Conservation (phyloP, 2,329 filamentous ascomycete species). For the Fusarium compactum region DNA sequence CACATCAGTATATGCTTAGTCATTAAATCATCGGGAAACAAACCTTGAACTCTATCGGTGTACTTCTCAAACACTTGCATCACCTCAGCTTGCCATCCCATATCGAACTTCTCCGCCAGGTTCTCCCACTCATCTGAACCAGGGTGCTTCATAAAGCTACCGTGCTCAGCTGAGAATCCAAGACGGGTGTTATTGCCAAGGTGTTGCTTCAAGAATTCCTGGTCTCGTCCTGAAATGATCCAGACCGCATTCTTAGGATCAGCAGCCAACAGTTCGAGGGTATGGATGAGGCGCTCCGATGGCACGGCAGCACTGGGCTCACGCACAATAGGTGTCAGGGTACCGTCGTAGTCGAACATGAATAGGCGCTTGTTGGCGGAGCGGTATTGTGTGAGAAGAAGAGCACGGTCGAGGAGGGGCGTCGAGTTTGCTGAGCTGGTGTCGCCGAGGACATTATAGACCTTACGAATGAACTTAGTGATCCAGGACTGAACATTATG, state of each 20-base stretch:
- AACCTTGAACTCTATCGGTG: constrained; percentile 86
- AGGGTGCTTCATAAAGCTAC: constrained; percentile 91
- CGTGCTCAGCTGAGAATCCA: constrained; percentile 97
- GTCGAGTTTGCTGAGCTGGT: constrained; percentile 82
- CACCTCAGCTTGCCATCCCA: constrained; percentile 92
- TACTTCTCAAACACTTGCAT: constrained; percentile 87
- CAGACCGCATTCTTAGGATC: constrained; percentile 91
- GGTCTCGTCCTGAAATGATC: constrained; percentile 97
- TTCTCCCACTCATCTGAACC: constrained; percentile 86
- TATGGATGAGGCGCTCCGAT: constrained; percentile 83
- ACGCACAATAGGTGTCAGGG: constrained; percentile 92
- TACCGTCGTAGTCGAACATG: constrained; percentile 99
- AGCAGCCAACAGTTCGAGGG: constrained; percentile 80
- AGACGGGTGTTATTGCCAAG: constrained; percentile 90
- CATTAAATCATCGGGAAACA: constrained; percentile 45
- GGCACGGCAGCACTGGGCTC: constrained; percentile 92
- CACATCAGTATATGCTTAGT: constrained; percentile 11
- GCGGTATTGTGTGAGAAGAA: constrained; percentile 80
- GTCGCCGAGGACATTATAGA: constrained; percentile 83
- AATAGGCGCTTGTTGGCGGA: constrained; percentile 84
- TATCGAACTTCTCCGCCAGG: constrained; percentile 85
- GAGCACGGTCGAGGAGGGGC: constrained; percentile 81
- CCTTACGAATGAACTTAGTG: constrained; percentile 79
- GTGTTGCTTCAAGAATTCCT: constrained; percentile 89
- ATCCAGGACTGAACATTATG: constrained; percentile 92